Evolutionary conservation across 2,329 filamentous ascomycete species (phyloP), one percentile per base, ranked within the genome.

Genomic region (Triangularia setosa): DNA sequence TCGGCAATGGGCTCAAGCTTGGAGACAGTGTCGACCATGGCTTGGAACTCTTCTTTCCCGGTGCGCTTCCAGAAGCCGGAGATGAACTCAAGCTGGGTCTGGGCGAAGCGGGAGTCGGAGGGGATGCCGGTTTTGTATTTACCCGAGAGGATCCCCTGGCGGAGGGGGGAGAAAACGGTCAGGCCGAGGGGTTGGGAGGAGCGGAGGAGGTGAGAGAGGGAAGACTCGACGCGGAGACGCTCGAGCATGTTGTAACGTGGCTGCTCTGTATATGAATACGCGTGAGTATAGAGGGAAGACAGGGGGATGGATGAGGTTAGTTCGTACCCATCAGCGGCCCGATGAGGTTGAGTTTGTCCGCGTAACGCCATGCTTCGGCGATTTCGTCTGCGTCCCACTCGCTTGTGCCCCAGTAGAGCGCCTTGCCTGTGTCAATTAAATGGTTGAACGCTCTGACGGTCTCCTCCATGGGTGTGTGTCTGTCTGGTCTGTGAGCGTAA

Each of bases 401-500:
- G 0, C 79, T 83, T 0, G 85, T 87, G 27, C 85, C 84, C 84
- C 87, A 90, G 79, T 90, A 90, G 69, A 90, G 82, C 1, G 87
- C 86, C 77, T 89, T 87, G 64, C 89, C 85, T 84, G 77, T 87
- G 86, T 77, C 84, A 69, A 78, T 84, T 66, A 76, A 75, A 72
- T 78, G 78, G 69, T 74, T 81, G 75, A 78, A 82, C 65, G 75
- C 81, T 69, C 80, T 81, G 62, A 89, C 86, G 44, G 86, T 84
- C 75, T 89, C 86, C 74, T 84, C 84, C 80, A 87, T 86, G 4
- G 84, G 83, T 1, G 84, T 86, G 62, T 79, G 79, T 24, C 76
- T 75, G 67, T 89, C 86, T 18, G 83, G 83, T 27, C 86, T 79
- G 74, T 89, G 86, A 4, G 86, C 85, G 62, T 87, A 84, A 44